Evolutionary conservation across 805 yeast species (phyloP).

Genomic region (Wickerhamomyces hampshirensis): DNA sequence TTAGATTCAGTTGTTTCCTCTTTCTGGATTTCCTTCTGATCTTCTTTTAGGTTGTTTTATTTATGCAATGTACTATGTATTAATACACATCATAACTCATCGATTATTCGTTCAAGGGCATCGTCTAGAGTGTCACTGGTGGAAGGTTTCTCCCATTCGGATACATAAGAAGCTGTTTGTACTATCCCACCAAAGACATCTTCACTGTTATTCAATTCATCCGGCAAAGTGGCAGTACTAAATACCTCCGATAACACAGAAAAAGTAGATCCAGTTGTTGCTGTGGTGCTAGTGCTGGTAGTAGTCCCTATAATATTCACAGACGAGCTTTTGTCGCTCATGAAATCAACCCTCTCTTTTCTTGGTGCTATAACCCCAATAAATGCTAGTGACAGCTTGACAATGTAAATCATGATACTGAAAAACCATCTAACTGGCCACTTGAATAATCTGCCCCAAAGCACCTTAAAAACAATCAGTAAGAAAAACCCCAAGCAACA

Average conservation of each 20-base stretch:
- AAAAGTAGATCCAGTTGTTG: no score
- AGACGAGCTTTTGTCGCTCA: conserved; percentile 1
- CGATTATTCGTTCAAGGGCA: conserved; percentile 13
- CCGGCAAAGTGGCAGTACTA: background rate
- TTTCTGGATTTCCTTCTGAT: no score
- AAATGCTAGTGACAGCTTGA: conserved; percentile 8
- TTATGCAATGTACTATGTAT: background rate
- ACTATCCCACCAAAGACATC: background rate
- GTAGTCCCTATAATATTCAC: background rate
- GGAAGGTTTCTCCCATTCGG: background rate
- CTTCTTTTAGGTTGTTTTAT: no score
- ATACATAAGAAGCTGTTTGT: background rate
- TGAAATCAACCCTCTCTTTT: conserved; percentile 5
- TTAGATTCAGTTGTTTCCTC: no score
- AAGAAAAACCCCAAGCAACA: conserved; percentile 19
- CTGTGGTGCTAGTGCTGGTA: background rate
- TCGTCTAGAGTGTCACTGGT: conserved; percentile 4
- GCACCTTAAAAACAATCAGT: conserved; percentile 15
- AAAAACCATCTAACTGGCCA: conserved; percentile 16
- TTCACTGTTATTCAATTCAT: background rate
- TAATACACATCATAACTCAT: conserved; percentile 15
- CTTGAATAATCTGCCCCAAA: conserved; percentile 20
- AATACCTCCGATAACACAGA: background rate
- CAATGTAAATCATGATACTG: conserved; percentile 7
- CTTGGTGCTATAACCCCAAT: conserved; percentile 11